Base-by-base conservation (phyloP, 176 grass and related monocot species). In the Miscanthus lutarioriparius region DNA sequence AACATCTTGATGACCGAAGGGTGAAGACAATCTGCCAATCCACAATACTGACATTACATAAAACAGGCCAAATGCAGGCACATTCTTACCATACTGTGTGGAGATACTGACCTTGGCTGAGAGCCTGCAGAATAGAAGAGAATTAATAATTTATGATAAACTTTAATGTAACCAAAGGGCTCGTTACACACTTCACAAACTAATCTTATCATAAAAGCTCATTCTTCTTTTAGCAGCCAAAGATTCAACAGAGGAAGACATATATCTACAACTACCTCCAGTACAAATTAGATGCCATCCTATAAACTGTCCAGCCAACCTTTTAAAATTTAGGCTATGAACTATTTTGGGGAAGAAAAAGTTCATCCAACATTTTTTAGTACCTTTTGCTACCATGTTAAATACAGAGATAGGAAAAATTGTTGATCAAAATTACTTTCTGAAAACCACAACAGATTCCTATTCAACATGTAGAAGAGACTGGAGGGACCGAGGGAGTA, bases 21-120 rank as follows among this genome's bases (percentile, higher is more conserved):
- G 25, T 64, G 64, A 53, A 80, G 90, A 74, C 64, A 80, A 80
- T 84, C 92, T 94, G 92, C 53, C 70, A 92, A 92, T 30, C 48
- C 40, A 74, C 22, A 70, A 44, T 38, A 74, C 14, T 85, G 38
- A 54, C 25, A 69, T 80, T 49, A 64, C 66, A 89, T 48, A 74
- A 75, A 33, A 83, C 28, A 61, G 67, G 61, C 77, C 3, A 54
- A 43, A 58, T 61, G 14, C 16, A 73, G 41, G 73, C 10, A 73
- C 30, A 17, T 37, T 82, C 75, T 86, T 78, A 38, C 56, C 66
- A 41, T 76, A 80, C 81, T 45, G n/a, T 75, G 64, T 61, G 77
- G 43, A 44, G 45, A 84, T 75, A 88, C 80, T 86, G 38, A 83
- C 85, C 85, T 87, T 86, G 62, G 69, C 15, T 90, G 84, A 86